phyloP scores from a whole-genome alignment of 257 asterid species.

The Anisodus acutangulus region DNA sequence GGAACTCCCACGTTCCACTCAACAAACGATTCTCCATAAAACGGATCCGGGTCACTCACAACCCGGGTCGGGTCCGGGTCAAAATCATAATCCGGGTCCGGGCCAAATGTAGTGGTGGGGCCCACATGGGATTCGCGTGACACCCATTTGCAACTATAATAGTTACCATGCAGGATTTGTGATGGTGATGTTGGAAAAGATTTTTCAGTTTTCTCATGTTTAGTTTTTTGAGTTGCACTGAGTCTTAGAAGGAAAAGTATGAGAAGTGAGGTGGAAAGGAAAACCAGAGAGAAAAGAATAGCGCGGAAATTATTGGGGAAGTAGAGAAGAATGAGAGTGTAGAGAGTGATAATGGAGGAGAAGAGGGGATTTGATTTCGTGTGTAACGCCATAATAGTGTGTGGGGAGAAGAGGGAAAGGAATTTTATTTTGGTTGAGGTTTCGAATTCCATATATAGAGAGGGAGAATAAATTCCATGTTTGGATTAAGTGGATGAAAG shows the following conservation, averaged over 20 bases:
- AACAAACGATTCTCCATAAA: conserved; percentile 44
- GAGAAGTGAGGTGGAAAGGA: conserved; percentile 57
- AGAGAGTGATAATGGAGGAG: conserved; percentile 61
- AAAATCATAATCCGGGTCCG: no score
- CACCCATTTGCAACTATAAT: no score
- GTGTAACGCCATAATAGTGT: conserved; percentile 12
- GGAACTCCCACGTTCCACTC: conserved; percentile 92
- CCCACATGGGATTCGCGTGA: no score
- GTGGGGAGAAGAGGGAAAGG: background rate
- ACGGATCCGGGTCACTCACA: background rate
- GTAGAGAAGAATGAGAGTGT: conserved; percentile 60
- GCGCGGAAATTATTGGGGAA: conserved; percentile 36
- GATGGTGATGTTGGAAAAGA: no score
- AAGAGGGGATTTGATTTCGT: conserved; percentile 49
- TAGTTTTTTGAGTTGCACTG: conserved; percentile 46
- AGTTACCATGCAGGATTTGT: no score
- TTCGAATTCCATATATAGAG: background rate
- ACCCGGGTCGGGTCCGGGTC: no score
- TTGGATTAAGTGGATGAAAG: background rate
- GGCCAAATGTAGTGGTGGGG: no score
- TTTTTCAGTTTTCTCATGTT: no score
- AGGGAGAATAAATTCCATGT: background rate
- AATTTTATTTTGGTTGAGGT: no score
- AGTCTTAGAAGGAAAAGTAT: conserved; percentile 67
- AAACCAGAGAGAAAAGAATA: conserved; percentile 56